Percentiles rank a stretch among this genome's conserved stretches.
phyloP scores from a whole-genome alignment of 2,329 filamentous ascomycete species.

The Purpureocillium takamizusanense region DNA sequence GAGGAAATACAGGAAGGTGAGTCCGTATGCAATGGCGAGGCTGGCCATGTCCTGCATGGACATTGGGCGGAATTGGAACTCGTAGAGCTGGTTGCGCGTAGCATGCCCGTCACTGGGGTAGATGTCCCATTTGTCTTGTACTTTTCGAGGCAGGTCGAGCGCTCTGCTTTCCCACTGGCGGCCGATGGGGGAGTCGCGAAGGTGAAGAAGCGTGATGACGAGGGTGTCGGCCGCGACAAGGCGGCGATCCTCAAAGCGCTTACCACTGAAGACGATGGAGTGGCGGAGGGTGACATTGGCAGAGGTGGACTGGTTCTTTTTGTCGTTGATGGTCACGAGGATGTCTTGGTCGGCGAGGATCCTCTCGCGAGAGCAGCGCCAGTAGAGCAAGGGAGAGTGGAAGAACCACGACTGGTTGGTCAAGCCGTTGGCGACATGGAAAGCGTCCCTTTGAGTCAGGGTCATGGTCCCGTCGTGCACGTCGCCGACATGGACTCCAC shows the following conservation, averaged over 20 bases:
- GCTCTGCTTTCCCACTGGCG: constrained; percentile 56
- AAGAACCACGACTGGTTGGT: constrained; percentile 64
- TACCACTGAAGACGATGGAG: constrained; percentile 76
- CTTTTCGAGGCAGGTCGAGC: constrained; percentile 37
- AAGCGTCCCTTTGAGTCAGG: constrained; percentile 38
- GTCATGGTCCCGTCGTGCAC: constrained; percentile 28
- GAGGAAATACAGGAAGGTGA: constrained; percentile 57
- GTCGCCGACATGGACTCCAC: constrained; percentile 17
- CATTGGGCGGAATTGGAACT: constrained; percentile 71
- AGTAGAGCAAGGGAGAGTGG: constrained; percentile 76
- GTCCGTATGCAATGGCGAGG: constrained; percentile 55
- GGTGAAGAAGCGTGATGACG: constrained; percentile 68
- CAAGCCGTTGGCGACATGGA: constrained; percentile 51
- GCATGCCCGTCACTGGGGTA: constrained; percentile 51
- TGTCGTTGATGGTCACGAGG: constrained; percentile 59
- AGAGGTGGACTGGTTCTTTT: constrained; percentile 51
- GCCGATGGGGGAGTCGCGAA: constrained; percentile 54
- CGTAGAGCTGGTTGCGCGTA: constrained; percentile 54
- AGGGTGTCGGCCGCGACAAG: constrained; percentile 67
- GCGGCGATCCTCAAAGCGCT: constrained; percentile 58
- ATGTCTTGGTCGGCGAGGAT: constrained; percentile 55
- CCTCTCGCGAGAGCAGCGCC: constrained; percentile 54
- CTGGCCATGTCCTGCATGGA: constrained; percentile 56
- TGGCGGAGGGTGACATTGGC: constrained; percentile 68
- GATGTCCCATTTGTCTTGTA: constrained; percentile 50